Base-by-base conservation (phyloP, 2,329 filamentous ascomycete genomes). In the Verticillium nubilum region DNA sequence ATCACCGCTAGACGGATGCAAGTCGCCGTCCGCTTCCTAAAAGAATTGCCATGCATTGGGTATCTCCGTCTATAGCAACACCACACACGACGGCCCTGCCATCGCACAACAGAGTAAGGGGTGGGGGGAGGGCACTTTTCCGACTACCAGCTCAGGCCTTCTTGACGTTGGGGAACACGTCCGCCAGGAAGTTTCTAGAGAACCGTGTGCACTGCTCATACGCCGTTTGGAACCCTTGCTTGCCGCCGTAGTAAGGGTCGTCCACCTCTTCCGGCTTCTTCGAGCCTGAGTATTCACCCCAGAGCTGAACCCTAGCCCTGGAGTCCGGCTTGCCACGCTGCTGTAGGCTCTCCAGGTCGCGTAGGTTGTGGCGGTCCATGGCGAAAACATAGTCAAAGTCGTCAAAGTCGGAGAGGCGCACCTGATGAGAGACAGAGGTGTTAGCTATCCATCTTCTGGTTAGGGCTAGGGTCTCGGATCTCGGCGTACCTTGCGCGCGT, bases 181-280 rank as follows among this genome's bases (percentile, higher is more conserved):
- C 80, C 67, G 82, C 79, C 64, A 97, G 67, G 67, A 97, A 92
- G 59, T 89, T 92, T 70, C 80, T 82, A 2, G 90, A 88, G 71
- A 96, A 97, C 62, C 89, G 80, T 61, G 81, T 77, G 63, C 89
- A 88, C 79, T 97, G 93, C 75, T 94, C 86, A 74, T 90, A 98
- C n/a, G 92, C 91, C 69, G 82, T 85, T 67, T 89, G 85, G 70
- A 98, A 98, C 2, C 92, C 92, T 66, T 90, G 84, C 4, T 80
- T 76, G 13, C 86, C 92, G n/a, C 91, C 92, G 73, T 98, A 98
- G 76, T 98, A 99, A 15, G 95, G 95, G 73, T 98, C 95, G 60
- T 84, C 79, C 9, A 97, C 28, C 54, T 91, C 83, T 76, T 97
- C 90, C 23, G 83, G 80, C 66, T 75, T 84, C 60, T 67, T 68